Evolutionary conservation across 2,329 filamentous ascomycete species (phyloP).

Genomic region (Rutstroemia sydowiana): DNA sequence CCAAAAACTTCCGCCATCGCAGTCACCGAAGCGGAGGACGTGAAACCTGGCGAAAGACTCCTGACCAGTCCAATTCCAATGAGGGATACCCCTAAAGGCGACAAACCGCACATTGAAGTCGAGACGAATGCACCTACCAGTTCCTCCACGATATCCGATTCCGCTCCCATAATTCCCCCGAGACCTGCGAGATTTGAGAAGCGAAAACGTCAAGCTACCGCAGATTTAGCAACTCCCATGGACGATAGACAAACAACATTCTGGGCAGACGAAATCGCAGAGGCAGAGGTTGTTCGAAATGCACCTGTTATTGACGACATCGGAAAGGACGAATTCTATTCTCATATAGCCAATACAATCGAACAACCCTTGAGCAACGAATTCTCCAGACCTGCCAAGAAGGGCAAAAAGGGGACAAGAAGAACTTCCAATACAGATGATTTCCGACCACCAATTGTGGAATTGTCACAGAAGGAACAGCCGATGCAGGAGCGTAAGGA

Average conservation of each 20-base stretch:
- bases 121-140: neutral
- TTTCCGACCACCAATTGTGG: constrained; percentile 8
- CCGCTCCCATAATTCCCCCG: constrained; percentile 10
- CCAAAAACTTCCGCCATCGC: constrained; percentile 4
- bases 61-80: neutral
- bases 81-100: neutral
- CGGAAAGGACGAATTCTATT: constrained; percentile 26
- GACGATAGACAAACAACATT: constrained; percentile 17
- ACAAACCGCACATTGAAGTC: neutral
- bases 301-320: constrained; percentile 26
- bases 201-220: constrained; percentile 26
- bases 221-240: constrained; percentile 11
- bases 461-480: constrained; percentile 9
- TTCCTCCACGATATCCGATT: neutral
- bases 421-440: constrained; percentile 17
- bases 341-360: constrained; percentile 25
- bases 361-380: constrained; percentile 19
- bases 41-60: constrained; percentile 3
- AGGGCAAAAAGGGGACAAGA: constrained; percentile 35
- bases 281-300: constrained; percentile 22
- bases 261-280: constrained; percentile 28
- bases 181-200: constrained; percentile 28
- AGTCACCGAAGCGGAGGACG: neutral
- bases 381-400: constrained; percentile 27
- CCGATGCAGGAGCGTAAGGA: constrained; percentile 22